These are phyloP conservation scores for Blepharisma stoltei DNA, from an alignment of 73 alveolate species.

Conservation along the genomic window DNA sequence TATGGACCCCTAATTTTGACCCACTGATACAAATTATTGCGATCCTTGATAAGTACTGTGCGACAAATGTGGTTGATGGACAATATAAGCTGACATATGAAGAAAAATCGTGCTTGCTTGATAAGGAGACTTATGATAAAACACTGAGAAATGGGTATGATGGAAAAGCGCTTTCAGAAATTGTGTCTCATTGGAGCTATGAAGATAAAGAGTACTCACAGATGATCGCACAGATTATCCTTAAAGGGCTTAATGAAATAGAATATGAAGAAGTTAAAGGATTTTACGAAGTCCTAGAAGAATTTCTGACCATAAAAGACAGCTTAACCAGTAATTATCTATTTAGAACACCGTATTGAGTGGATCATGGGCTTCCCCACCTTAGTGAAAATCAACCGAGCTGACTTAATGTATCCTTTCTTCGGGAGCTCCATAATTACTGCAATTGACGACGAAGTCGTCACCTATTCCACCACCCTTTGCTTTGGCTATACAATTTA, in stretches of 20 bases:
- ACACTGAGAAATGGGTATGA: conserved; percentile 15
- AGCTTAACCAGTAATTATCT: neutral
- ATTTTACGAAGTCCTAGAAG: conserved; percentile 47
- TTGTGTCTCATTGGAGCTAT: conserved; percentile 48
- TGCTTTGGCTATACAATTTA: neutral
- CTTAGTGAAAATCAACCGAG: neutral
- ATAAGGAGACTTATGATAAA: conserved; percentile 16
- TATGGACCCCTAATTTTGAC: conserved; percentile 16
- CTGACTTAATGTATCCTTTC: neutral
- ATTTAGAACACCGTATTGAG: conserved; percentile 42
- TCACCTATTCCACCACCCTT: conserved; percentile 17
- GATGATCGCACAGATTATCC: conserved; percentile 42
- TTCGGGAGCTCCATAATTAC: conserved; percentile 26
- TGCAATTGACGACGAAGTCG: conserved; percentile 30
- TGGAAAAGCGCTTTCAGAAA: conserved; percentile 36
- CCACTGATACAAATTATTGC: conserved; percentile 20
- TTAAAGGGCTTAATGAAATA: conserved; percentile 53
- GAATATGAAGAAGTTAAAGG: conserved; percentile 48
- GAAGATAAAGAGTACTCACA: conserved; percentile 41
- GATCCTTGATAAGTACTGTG: neutral
- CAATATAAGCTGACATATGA: neutral
- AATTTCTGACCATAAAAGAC: conserved; percentile 53
- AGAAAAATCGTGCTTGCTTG: neutral
- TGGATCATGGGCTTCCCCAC: conserved; percentile 61
- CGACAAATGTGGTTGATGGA: neutral